Percentiles rank a stretch among this genome's conserved stretches.
Conservation (phyloP, 202 grass and related monocot genomes). For the Carex sylvatica region DNA sequence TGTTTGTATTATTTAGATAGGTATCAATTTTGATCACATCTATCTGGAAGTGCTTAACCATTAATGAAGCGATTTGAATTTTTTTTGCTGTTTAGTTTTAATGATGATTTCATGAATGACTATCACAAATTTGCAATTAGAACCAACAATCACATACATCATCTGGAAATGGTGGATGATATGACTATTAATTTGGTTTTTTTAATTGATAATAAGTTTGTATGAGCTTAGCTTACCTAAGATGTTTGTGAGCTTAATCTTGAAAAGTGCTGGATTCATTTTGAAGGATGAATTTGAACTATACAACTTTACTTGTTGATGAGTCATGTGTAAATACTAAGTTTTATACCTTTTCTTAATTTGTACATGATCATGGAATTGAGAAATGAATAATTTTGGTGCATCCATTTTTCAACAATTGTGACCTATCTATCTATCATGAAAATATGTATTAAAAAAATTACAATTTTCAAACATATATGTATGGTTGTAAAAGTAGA, state of each 20-base stretch:
- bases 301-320: background rate
- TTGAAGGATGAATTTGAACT: background rate
- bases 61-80: background rate
- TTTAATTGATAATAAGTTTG: background rate
- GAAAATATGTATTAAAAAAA: background rate
- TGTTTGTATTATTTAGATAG: background rate
- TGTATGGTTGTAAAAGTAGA: background rate
- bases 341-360: background rate
- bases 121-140: background rate
- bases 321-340: background rate
- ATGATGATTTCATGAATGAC: background rate
- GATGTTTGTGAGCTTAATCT: background rate
- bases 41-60: background rate
- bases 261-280: background rate
- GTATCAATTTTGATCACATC: background rate
- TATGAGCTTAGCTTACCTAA: background rate
- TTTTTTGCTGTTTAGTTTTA: background rate
- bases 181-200: background rate
- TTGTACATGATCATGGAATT: background rate
- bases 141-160: background rate
- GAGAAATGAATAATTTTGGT: background rate
- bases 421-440: background rate
- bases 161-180: background rate
- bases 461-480: background rate
- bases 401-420: background rate